Conservation (phyloP, 2,329 filamentous ascomycete genomes). For the Didymella pomorum region DNA sequence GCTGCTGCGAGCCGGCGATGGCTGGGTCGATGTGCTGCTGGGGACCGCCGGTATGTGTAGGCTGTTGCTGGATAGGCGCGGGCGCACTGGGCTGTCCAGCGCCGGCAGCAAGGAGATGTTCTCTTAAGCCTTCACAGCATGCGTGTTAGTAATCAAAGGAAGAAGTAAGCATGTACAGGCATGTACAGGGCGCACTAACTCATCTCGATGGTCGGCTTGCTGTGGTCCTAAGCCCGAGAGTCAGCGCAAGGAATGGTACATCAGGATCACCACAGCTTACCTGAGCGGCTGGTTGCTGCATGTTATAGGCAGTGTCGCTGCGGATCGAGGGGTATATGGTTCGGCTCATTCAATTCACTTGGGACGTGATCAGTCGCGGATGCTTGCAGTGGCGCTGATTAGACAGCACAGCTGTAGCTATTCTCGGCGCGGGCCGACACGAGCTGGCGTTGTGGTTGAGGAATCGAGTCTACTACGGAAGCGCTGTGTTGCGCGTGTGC, state of each 20-base stretch:
- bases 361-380: slow-evolving; percentile 6
- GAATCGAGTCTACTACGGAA: slow-evolving; percentile 4
- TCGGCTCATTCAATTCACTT: slow-evolving; percentile 34
- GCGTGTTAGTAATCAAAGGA: slow-evolving; percentile 44
- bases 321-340: slow-evolving; percentile 47
- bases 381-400: slow-evolving; percentile 14
- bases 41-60: slow-evolving; percentile 52
- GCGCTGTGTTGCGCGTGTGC: slow-evolving; percentile 6
- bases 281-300: slow-evolving; percentile 59
- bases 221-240: slow-evolving; percentile 40
- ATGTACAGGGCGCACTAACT: slow-evolving; percentile 46
- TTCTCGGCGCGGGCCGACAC: slow-evolving; percentile 11
- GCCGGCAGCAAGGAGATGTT: slow-evolving; percentile 67
- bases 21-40: slow-evolving; percentile 66
- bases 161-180: slow-evolving; percentile 19
- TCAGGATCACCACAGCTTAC: slow-evolving; percentile 55
- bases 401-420: slow-evolving; percentile 15
- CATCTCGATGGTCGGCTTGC: slow-evolving; percentile 53
- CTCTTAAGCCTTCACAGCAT: slow-evolving; percentile 63
- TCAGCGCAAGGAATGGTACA: slow-evolving; percentile 30
- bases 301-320: slow-evolving; percentile 42
- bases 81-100: slow-evolving; percentile 51
- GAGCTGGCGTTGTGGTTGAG: slow-evolving; percentile 16
- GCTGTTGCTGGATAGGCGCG: slow-evolving; percentile 36
- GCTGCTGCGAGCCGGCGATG: slow-evolving; percentile 59